A percentile compares a stretch with the other conserved stretches of the same genome.
Conservation (phyloP, 805 yeast genomes). For the Zygosaccharomyces pseudorouxii region DNA sequence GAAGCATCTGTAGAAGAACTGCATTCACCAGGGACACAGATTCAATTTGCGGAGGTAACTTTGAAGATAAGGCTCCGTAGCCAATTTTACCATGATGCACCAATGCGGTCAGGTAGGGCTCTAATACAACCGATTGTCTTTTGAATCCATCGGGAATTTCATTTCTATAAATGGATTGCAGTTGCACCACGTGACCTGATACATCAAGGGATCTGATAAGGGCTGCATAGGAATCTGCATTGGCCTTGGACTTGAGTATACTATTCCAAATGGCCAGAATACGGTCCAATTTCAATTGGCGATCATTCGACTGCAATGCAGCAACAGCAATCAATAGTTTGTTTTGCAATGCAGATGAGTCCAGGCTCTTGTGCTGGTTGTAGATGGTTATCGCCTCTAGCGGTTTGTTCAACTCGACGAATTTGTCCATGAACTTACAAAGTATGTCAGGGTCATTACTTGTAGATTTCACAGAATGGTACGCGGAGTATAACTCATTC, state of each 20-base stretch:
- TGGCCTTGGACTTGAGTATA: conserved; percentile 15
- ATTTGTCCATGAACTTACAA: conserved; percentile 25
- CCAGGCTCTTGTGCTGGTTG: conserved; percentile 19
- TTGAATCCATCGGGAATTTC: conserved; percentile 26
- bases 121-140: conserved; percentile 16
- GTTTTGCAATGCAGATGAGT: conserved; percentile 16
- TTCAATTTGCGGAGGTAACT: conserved; percentile 16
- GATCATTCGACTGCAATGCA: conserved; percentile 14
- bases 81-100: conserved; percentile 11
- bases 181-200: conserved; percentile 16
- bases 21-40: conserved; percentile 24
- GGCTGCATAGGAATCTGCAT: conserved; percentile 21
- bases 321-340: conserved; percentile 25
- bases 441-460: conserved; percentile 15
- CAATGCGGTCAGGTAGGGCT: conserved; percentile 20
- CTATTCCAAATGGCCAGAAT: conserved; percentile 34
- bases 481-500: conserved; percentile 13
- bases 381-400: conserved; percentile 20
- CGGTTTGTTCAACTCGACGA: conserved; percentile 17
- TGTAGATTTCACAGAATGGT: conserved; percentile 4
- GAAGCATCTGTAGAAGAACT: conserved; percentile 19
- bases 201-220: conserved; percentile 22
- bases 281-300: conserved; percentile 19
- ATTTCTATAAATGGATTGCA: conserved; percentile 24
- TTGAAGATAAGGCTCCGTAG: conserved; percentile 12